Base-by-base conservation (phyloP, 306 rosid species). In the Castanospermum australe region DNA sequence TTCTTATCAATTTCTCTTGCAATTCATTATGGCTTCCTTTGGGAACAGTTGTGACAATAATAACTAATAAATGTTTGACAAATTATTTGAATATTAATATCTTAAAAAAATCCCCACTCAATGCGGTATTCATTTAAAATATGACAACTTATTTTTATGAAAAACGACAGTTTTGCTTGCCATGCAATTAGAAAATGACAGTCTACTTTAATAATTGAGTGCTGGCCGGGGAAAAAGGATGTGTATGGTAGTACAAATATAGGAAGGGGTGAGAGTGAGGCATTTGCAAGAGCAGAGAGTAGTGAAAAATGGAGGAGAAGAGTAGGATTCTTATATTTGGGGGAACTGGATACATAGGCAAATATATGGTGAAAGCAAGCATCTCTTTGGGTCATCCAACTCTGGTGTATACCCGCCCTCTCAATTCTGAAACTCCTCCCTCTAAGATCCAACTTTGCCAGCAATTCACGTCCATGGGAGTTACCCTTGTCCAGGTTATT, bases 281-380 rank as follows among this genome's bases (percentile, higher is more conserved):
- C 21, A 0, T 5, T n/a, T 35, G 17, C 13, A 20, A 6, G 3
- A 20, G 4, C 2, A 1, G 24, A 21, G 17, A 75, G 18, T n/a
- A 2, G 17, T 22, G 2, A n/a, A 21, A 6, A 32, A 75, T 79
- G 86, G 84, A 75, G 56, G 41, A 42, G 48, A 71, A 38, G 65
- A 76, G 64, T 41, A 84, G 35, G 35, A 76, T 87, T 24, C 39
- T 84, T 11, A 18, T 82, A 22, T 75, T 87, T 66, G 90, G 90
- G 5, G 90, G 88, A 87, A 84, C 73, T 14, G 88, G 90, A 5
- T 87, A 87, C 79, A 50, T 87, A 1, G 90, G 90, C 0, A 71
- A 79, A 20, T 47, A 82, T 7, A 59, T 87, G 55, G 88, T 84
- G 77, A 82, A 71, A 63, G 88, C 88, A 75, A 87, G 88, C 57